Conservation (phyloP, 106 monocot genomes). For the Allium fistulosum region DNA sequence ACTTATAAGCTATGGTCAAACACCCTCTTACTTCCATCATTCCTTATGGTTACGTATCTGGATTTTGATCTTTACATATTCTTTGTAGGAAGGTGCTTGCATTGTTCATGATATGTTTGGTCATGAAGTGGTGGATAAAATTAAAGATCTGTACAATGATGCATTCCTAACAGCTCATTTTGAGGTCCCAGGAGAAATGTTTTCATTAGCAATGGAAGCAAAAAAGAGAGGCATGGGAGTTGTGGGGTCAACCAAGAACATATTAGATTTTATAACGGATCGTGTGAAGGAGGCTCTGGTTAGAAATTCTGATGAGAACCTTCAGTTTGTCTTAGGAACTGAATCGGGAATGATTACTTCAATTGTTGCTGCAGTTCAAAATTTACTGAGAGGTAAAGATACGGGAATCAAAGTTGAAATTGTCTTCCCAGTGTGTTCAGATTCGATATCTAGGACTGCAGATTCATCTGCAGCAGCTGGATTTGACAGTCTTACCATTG, state of each 20-base stretch:
- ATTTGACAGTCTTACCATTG: slow-evolving; percentile 46
- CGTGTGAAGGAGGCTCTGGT: slow-evolving; percentile 69
- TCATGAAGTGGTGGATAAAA: slow-evolving; percentile 90
- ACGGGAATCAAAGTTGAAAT: slow-evolving; percentile 68
- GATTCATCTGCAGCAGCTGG: slow-evolving; percentile 28
- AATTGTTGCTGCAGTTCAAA: slow-evolving; percentile 78
- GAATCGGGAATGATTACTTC: slow-evolving; percentile 97
- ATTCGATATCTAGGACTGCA: slow-evolving; percentile 64
- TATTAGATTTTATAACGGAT: slow-evolving; percentile 87
- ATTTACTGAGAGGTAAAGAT: slow-evolving; percentile 35
- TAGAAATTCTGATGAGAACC: slow-evolving; percentile 67
- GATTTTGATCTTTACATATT: no score
- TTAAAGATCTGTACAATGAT: slow-evolving; percentile 91
- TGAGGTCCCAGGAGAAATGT: slow-evolving; percentile 99
- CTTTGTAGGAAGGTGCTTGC: slow-evolving; percentile 77
- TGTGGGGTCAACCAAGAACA: slow-evolving; percentile 94
- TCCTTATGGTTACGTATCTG: no score
- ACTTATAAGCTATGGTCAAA: no score
- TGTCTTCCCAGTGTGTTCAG: slow-evolving; percentile 92
- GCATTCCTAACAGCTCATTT: slow-evolving; percentile 94
- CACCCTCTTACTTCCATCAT: no score
- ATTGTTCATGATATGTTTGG: slow-evolving; percentile 98
- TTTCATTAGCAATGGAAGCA: slow-evolving; percentile 94
- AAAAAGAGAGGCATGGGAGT: slow-evolving; percentile 97
- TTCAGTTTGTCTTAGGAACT: slow-evolving; percentile 94